These are phyloP conservation scores for Elongisporangium undulatum DNA, from an alignment of 352 stramenopile species.

Conservation along the genomic window DNA sequence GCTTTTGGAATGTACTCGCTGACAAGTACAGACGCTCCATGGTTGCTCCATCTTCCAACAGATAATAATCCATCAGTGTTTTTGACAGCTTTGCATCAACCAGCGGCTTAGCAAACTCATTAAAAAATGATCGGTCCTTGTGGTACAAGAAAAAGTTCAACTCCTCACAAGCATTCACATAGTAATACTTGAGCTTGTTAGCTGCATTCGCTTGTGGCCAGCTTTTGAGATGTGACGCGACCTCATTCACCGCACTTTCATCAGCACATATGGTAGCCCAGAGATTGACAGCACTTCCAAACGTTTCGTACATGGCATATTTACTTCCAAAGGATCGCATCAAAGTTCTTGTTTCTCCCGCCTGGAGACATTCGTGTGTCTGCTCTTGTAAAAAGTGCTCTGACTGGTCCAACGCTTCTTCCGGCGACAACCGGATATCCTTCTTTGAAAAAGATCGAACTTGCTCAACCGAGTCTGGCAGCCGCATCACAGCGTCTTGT, in stretches of 20 bases:
- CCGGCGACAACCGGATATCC: slow-evolving; percentile 22
- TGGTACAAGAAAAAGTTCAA: slow-evolving; percentile 54
- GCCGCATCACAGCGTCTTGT: slow-evolving; percentile 15
- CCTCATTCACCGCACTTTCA: slow-evolving; percentile 13
- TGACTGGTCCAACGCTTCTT: slow-evolving; percentile 14
- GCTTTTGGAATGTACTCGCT: slow-evolving; percentile 18
- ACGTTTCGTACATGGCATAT: slow-evolving; percentile 31
- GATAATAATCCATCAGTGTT: slow-evolving; percentile 47
- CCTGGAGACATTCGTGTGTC: slow-evolving; percentile 21
- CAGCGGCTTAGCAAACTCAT: slow-evolving; percentile 23
- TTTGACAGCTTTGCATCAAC: slow-evolving; percentile 40
- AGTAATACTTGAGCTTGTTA: slow-evolving; percentile 36
- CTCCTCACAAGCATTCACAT: slow-evolving; percentile 36
- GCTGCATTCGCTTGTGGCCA: slow-evolving; percentile 17
- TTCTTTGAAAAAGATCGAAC: slow-evolving; percentile 11
- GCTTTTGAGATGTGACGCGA: slow-evolving; percentile 22
- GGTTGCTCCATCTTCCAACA: slow-evolving; percentile 27
- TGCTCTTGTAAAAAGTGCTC: slow-evolving; percentile 39
- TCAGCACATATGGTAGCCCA: slow-evolving; percentile 15
- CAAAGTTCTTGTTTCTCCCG: slow-evolving; percentile 18
- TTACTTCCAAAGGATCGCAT: slow-evolving; percentile 24
- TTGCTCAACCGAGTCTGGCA: slow-evolving; percentile 3
- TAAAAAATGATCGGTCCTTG: slow-evolving; percentile 48
- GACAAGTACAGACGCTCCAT: slow-evolving; percentile 21
- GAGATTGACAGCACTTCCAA: slow-evolving; percentile 27